These are phyloP conservation scores for Boletus smithii DNA, from an alignment of 1,284 basidiomycete genomes.

Conservation along the genomic window DNA sequence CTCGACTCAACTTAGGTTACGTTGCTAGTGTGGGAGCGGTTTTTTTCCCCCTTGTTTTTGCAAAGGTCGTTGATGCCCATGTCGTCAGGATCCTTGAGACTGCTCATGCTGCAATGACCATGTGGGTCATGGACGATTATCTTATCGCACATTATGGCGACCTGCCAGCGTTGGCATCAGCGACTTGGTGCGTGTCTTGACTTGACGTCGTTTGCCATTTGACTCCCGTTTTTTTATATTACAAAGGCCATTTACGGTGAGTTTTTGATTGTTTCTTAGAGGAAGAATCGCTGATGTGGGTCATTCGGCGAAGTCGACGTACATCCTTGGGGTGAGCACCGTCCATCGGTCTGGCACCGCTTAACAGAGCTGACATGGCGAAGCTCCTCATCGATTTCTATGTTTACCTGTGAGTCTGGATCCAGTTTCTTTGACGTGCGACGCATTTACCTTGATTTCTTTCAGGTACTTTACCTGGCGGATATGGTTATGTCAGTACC, in stretches of 20 bases:
- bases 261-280: conserved; percentile 1
- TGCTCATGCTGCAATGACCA: conserved; percentile 20
- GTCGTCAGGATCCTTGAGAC: conserved; percentile 24
- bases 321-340: conserved; percentile 22
- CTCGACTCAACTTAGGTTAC: conserved; percentile 19
- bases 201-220: neutral
- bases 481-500: conserved; percentile 30
- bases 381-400: conserved; percentile 31
- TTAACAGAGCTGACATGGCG: conserved; percentile 4
- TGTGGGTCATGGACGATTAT: conserved; percentile 27
- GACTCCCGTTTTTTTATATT: neutral
- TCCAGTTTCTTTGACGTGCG: neutral
- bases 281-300: neutral
- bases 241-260: conserved; percentile 20
- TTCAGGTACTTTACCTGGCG: conserved; percentile 33
- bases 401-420: conserved; percentile 26
- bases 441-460: neutral
- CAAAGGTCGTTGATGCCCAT: neutral
- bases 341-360: neutral
- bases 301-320: conserved; percentile 12
- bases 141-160: conserved; percentile 21
- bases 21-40: conserved; percentile 16
- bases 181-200: conserved; percentile 20
- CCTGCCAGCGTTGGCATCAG: conserved; percentile 3
- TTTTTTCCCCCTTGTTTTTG: neutral